These are phyloP conservation scores for Penicillium sp. DNA, from an alignment of 2,329 filamentous ascomycete genomes.

Conservation along the genomic window DNA sequence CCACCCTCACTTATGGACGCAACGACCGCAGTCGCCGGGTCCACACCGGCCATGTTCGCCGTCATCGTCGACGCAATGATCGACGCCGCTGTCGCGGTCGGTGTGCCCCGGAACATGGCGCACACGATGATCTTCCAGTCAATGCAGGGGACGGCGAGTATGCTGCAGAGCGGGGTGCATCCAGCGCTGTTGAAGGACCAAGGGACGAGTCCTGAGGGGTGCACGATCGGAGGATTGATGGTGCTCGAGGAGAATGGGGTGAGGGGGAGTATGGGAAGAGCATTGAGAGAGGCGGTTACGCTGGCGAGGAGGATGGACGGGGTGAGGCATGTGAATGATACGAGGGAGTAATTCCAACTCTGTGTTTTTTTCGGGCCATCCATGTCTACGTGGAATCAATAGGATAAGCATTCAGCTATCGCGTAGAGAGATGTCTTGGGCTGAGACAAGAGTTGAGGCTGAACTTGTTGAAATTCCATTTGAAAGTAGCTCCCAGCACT, in stretches of 20 bases:
- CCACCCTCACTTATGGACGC: constrained; percentile 61
- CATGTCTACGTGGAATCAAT: background rate
- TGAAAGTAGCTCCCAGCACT: background rate
- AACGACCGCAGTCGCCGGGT: constrained; percentile 63
- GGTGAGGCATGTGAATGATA: constrained; percentile 16
- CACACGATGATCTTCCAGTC: constrained; percentile 67
- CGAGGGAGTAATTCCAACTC: background rate
- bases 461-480: background rate
- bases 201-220: constrained; percentile 65
- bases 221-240: constrained; percentile 65
- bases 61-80: constrained; percentile 64
- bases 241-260: constrained; percentile 64
- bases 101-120: constrained; percentile 62
- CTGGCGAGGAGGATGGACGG: constrained; percentile 47
- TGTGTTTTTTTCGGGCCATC: too few species aligned
- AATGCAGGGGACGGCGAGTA: constrained; percentile 62
- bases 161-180: constrained; percentile 64
- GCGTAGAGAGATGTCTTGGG: too few species aligned
- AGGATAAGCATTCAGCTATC: background rate
- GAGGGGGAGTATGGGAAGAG: constrained; percentile 58
- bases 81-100: constrained; percentile 67
- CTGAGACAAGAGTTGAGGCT: background rate
- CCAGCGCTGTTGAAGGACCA: constrained; percentile 65
- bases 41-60: constrained; percentile 65
- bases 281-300: constrained; percentile 64